These are phyloP conservation scores for Telfairia occidentalis DNA, from an alignment of 331 rosid species.

Conservation along the genomic window DNA sequence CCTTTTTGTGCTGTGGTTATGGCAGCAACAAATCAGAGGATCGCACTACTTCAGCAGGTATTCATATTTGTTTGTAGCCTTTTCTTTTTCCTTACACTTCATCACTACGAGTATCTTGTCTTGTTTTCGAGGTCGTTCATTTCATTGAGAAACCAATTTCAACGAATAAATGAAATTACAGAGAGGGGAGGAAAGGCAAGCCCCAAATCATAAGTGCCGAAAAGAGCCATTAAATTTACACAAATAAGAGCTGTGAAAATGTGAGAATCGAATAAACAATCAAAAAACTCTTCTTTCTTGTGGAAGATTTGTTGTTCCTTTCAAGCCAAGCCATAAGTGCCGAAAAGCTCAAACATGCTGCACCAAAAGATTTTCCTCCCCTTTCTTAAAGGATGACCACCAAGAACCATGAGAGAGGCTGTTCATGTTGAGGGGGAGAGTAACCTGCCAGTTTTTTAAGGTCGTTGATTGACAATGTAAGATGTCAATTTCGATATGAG, in stretches of 20 bases:
- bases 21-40: conserved; percentile 91
- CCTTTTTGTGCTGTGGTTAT: conserved; percentile 94
- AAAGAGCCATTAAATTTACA: background rate
- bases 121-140: background rate
- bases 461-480: background rate
- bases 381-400: background rate
- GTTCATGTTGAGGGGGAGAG: background rate
- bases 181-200: background rate
- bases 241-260: background rate
- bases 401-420: background rate
- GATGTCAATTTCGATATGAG: background rate
- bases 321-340: background rate
- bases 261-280: background rate
- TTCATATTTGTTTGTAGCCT: background rate
- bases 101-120: background rate
- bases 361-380: background rate
- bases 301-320: background rate
- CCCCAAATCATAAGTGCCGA: background rate
- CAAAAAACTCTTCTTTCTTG: background rate
- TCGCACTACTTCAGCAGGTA: conserved; percentile 92
- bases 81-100: background rate
- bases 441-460: background rate
- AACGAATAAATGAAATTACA: background rate
- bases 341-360: background rate
- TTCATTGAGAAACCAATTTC: background rate